Evolutionary conservation across 2,329 filamentous ascomycete species (phyloP), one percentile per base, ranked within the genome.

Genomic region (Neocucurbitaria cava): DNA sequence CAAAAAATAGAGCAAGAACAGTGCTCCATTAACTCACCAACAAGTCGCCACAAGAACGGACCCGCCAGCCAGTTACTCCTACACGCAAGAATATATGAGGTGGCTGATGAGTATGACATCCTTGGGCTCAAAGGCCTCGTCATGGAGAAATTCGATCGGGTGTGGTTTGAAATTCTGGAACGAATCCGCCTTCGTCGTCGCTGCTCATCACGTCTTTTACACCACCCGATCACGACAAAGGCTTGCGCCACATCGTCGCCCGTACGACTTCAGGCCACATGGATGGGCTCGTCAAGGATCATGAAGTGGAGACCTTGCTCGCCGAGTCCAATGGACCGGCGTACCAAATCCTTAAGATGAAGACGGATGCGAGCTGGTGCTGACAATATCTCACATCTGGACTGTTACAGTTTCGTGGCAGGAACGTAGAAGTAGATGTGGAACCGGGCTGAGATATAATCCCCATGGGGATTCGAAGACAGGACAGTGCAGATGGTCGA

Each of bases 221-320:
- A 63, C 59, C 0, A 75, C 58, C 62, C 0, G 58, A 69, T 0
- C n/a, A 52, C 0, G 68, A 75, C 51, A 70, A 65, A 26, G 71
- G 65, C 3, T 53, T 76, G 44, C 59, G 73, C n/a, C 56, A 70
- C 21, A 60, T 69, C 3, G 63, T 74, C 4, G 54, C 60, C 9
- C 52, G 66, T 11, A 70, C 57, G 0, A 59, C 76, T 5, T 53
- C 59, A 2, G 54, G 58, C 40, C 66, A 72, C 36, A 51, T 62
- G 23, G 8, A 1, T 39, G 18, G n/a, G 1, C 31, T 61, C 0
- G 18, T 63, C 6, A 52, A 47, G 0, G 56, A 63, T 13, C 47
- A 56, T 2, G 54, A 49, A 9, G 39, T 61, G 0, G 38, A 56
- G 20, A 44, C 26, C 0, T 13, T 64, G 2, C 31, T 66, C n/a